Conservation (phyloP, 257 asterid species). For the Solanum chiquidenum region DNA sequence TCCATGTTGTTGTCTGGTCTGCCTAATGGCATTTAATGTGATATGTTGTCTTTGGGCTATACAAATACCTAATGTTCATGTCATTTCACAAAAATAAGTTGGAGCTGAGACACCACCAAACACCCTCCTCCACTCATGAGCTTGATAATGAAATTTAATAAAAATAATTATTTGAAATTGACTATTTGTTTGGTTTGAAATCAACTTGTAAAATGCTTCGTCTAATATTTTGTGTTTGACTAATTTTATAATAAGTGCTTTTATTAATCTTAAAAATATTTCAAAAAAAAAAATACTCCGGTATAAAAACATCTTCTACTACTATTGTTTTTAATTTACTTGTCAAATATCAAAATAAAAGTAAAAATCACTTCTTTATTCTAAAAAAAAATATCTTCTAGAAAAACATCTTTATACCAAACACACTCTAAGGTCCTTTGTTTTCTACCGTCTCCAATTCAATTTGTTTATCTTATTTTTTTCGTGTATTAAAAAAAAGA, state of each 20-base stretch:
- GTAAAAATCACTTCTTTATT: too few relatives aligned
- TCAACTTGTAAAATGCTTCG: neutral
- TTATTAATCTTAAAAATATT: neutral
- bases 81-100: constrained; percentile 6
- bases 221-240: neutral
- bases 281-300: too few relatives aligned
- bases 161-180: neutral
- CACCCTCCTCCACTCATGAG: neutral
- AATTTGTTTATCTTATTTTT: neutral
- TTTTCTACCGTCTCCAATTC: neutral
- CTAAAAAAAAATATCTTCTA: too few relatives aligned
- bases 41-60: constrained; percentile 13
- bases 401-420: too few relatives aligned
- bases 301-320: neutral
- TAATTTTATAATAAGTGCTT: neutral
- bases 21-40: constrained; percentile 28
- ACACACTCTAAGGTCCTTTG: too few relatives aligned
- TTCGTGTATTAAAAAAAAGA: too few relatives aligned
- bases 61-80: constrained; percentile 5
- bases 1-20: constrained; percentile 21
- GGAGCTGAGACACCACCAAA: neutral
- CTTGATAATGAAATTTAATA: neutral
- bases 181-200: neutral
- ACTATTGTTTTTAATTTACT: too few relatives aligned
- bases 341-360: too few relatives aligned